phyloP scores from a whole-genome alignment of 768 basidiomycete species.

The Tulasnella sp. region DNA sequence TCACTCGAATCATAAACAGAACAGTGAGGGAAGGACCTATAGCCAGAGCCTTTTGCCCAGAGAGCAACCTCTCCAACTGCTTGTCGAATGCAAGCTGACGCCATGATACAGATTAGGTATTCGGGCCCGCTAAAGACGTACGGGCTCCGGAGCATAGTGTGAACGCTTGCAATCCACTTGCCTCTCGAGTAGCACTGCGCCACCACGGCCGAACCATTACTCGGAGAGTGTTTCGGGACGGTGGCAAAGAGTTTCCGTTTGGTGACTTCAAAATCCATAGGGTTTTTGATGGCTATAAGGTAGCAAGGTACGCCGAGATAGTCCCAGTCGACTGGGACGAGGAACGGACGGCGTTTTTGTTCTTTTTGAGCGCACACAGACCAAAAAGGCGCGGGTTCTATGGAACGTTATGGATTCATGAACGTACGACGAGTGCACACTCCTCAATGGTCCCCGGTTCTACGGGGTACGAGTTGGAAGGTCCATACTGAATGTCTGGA shows the following conservation, averaged over 20 bases:
- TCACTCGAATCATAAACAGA: neutral
- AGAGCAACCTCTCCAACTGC: slow-evolving; percentile 25
- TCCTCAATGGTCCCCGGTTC: too few species aligned
- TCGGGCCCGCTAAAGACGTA: slow-evolving; percentile 34
- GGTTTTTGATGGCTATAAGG: slow-evolving; percentile 28
- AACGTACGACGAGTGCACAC: too few species aligned
- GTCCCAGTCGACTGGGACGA: slow-evolving; percentile 33
- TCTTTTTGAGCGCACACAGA: slow-evolving; percentile 29
- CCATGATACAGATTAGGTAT: slow-evolving; percentile 25
- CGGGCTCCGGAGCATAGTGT: slow-evolving; percentile 33
- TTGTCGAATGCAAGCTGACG: slow-evolving; percentile 28
- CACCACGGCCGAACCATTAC: neutral
- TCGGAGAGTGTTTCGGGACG: neutral
- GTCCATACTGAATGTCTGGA: too few species aligned
- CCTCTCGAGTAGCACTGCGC: slow-evolving; percentile 25
- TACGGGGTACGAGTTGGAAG: too few species aligned
- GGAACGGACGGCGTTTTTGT: slow-evolving; percentile 29
- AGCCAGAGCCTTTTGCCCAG: slow-evolving; percentile 21
- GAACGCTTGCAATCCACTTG: slow-evolving; percentile 30
- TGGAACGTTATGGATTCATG: too few species aligned
- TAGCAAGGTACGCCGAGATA: slow-evolving; percentile 33
- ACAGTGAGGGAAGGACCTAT: neutral
- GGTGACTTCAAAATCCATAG: slow-evolving; percentile 35
- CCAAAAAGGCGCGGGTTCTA: too few species aligned
- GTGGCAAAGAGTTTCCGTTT: slow-evolving; percentile 29